Evolutionary conservation across 331 rosid species (phyloP).

Genomic region (Dryas integrifolia): DNA sequence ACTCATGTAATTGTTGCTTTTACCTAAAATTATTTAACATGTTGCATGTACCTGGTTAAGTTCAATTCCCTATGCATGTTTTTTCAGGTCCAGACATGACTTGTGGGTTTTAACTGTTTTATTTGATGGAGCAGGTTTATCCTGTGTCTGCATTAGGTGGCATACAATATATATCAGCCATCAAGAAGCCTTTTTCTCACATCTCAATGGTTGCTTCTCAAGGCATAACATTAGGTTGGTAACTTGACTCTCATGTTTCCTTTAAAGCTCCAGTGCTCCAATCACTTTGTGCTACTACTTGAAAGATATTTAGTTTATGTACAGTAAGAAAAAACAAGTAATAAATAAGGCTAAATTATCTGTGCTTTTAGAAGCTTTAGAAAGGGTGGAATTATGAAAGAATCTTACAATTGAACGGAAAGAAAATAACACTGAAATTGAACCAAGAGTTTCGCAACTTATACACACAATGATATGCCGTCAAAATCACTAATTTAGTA

Average conservation of each 20-base stretch:
- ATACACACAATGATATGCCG: background rate
- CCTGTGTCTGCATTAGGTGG: conserved; percentile 89
- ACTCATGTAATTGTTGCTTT: background rate
- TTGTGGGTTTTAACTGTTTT: conserved; percentile 5
- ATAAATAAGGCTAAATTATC: background rate
- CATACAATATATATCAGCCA: conserved; percentile 62
- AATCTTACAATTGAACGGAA: background rate
- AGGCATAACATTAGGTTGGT: conserved; percentile 71
- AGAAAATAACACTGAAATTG: background rate
- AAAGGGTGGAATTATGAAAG: background rate
- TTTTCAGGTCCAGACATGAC: background rate
- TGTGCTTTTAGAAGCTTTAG: background rate
- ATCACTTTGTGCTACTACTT: background rate
- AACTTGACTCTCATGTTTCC: background rate
- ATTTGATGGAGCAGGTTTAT: conserved; percentile 56
- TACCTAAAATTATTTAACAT: background rate
- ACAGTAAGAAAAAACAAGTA: background rate
- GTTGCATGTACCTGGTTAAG: background rate
- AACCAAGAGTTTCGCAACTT: background rate
- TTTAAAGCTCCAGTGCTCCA: background rate
- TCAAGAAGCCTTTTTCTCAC: conserved; percentile 76
- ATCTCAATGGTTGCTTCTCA: conserved; percentile 89
- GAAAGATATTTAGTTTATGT: background rate
- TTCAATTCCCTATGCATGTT: background rate
- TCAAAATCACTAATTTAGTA: background rate